These are phyloP conservation scores for Diaporthe nobilis DNA, from an alignment of 2,329 filamentous ascomycete genomes.

Conservation along the genomic window DNA sequence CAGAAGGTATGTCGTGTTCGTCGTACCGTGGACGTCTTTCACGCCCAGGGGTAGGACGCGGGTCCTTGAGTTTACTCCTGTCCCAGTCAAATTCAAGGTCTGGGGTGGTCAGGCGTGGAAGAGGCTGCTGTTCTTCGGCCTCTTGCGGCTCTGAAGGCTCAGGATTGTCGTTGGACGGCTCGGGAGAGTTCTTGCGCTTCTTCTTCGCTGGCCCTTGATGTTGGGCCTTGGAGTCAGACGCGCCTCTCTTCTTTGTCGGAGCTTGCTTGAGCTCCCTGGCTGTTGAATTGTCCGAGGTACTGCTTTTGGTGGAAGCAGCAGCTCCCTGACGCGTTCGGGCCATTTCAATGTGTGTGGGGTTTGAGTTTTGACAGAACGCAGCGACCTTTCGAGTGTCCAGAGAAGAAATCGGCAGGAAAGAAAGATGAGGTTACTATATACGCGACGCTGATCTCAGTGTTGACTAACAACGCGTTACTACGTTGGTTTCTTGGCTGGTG, in stretches of 20 bases:
- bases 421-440: background rate
- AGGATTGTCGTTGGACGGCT: background rate
- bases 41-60: constrained; percentile 46
- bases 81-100: constrained; percentile 48
- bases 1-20: constrained; percentile 21
- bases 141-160: background rate
- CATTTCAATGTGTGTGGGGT: background rate
- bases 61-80: constrained; percentile 45
- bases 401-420: too few species aligned
- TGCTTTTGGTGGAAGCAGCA: background rate
- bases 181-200: constrained; percentile 5
- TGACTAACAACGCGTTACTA: background rate
- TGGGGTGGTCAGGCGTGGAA: constrained; percentile 45
- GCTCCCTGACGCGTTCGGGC: background rate
- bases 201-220: constrained; percentile 2
- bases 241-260: constrained; percentile 23
- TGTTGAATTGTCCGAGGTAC: background rate
- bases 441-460: background rate
- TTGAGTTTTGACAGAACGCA: background rate
- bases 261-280: background rate
- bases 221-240: background rate
- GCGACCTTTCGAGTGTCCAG: background rate
- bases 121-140: background rate
- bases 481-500: background rate
- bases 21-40: constrained; percentile 42